These are phyloP conservation scores for Phialemoniopsis sp. DNA, from an alignment of 2,329 filamentous ascomycete genomes.

Conservation along the genomic window DNA sequence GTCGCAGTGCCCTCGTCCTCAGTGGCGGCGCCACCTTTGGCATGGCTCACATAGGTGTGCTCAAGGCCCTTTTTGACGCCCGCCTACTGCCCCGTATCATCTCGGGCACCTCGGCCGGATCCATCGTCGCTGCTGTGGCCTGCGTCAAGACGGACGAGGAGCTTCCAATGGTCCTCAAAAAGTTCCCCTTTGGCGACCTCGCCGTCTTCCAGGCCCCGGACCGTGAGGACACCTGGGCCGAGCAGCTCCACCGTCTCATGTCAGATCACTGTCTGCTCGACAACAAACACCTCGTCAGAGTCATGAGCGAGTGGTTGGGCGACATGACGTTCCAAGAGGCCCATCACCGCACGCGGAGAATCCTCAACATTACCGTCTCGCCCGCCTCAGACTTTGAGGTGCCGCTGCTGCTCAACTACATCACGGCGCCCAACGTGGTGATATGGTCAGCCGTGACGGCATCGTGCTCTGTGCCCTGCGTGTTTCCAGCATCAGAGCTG, in stretches of 20 bases:
- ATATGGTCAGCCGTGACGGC: constrained; percentile 97
- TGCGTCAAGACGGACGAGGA: constrained; percentile 77
- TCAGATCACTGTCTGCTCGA: constrained; percentile 85
- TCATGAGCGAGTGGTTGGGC: constrained; percentile 77
- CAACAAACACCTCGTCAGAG: constrained; percentile 72
- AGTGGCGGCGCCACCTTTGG: constrained; percentile 87
- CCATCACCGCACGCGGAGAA: constrained; percentile 87
- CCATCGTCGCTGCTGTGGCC: constrained; percentile 78
- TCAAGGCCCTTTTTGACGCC: constrained; percentile 74
- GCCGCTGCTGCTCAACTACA: constrained; percentile 83
- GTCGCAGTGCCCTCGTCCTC: constrained; percentile 76
- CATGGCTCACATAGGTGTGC: constrained; percentile 86
- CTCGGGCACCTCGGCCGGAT: constrained; percentile 82
- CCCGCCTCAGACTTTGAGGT: constrained; percentile 84
- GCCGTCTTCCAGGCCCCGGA: constrained; percentile 69
- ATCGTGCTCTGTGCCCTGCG: constrained; percentile 85
- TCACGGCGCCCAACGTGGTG: constrained; percentile 89
- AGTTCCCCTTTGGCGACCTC: constrained; percentile 76
- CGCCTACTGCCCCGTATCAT: constrained; percentile 79
- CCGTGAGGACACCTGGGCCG: constrained; percentile 57
- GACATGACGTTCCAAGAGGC: constrained; percentile 95
- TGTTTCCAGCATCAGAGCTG: constrained; percentile 76
- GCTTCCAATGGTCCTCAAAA: constrained; percentile 62
- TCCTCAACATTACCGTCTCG: constrained; percentile 92
- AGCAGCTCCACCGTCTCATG: constrained; percentile 67